phyloP scores from a whole-genome alignment of 768 basidiomycete genomes.

The Mycena venus region DNA sequence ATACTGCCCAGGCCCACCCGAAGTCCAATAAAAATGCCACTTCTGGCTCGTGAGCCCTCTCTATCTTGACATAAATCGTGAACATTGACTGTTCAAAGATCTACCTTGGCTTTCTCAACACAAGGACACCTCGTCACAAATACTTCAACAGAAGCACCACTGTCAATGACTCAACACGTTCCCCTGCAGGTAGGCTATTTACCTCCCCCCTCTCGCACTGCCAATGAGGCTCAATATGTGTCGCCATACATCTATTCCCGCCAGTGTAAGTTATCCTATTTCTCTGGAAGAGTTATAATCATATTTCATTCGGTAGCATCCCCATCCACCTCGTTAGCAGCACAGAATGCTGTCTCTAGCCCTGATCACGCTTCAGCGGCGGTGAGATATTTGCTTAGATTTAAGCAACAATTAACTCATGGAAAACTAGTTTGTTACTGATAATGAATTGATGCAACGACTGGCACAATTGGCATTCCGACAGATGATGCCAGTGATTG shows the following conservation, averaged over 20 bases:
- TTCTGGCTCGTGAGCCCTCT: neutral
- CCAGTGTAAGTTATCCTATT: neutral
- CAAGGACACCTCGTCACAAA: constrained; percentile 2
- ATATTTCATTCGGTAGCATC: constrained; percentile 3
- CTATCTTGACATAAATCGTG: neutral
- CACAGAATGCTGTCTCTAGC: constrained; percentile 1
- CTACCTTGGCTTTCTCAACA: constrained; percentile 1
- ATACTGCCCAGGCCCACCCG: neutral
- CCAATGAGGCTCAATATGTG: too few species aligned
- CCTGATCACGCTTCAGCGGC: neutral
- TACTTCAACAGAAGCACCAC: too few species aligned
- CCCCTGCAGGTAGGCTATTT: too few species aligned
- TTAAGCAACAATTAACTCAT: constrained; percentile 13
- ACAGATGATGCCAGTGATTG: constrained; percentile 4
- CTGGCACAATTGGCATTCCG: neutral
- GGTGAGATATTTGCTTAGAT: neutral
- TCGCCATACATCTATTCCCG: too few species aligned
- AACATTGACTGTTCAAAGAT: constrained; percentile 6
- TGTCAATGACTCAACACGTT: too few species aligned
- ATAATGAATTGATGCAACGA: constrained; percentile 4
- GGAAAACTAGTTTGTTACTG: neutral
- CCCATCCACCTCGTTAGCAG: neutral
- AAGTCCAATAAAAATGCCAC: neutral
- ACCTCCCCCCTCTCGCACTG: too few species aligned
- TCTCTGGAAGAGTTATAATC: neutral